These are phyloP conservation scores for Malus fusca DNA, from an alignment of 306 rosid genomes.

Conservation along the genomic window DNA sequence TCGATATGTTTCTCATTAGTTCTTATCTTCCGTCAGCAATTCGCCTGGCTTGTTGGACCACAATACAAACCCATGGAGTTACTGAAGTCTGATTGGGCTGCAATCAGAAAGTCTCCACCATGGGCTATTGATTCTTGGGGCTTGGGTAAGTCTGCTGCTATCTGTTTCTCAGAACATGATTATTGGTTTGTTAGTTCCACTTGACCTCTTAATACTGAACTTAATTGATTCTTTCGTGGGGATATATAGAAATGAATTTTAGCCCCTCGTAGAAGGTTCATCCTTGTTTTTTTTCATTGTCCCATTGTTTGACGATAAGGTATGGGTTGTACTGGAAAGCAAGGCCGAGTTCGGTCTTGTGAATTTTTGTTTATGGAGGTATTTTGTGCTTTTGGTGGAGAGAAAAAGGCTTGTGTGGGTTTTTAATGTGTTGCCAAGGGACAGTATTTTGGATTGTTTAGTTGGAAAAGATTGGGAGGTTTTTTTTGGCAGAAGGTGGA, in stretches of 20 bases:
- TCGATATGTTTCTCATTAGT: slow-evolving; percentile 19
- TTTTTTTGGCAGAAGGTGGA: background rate
- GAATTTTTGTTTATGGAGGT: background rate
- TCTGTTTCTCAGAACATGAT: slow-evolving; percentile 5
- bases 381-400: background rate
- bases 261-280: background rate
- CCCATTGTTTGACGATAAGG: background rate
- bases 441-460: background rate
- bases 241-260: background rate
- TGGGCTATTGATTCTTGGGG: slow-evolving; percentile 99
- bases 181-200: slow-evolving; percentile 13
- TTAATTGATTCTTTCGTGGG: slow-evolving; percentile 1
- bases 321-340: background rate
- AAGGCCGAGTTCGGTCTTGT: background rate
- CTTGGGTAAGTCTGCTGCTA: slow-evolving; percentile 62
- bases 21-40: slow-evolving; percentile 57
- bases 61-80: slow-evolving; percentile 90
- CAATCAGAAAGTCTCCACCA: slow-evolving; percentile 79
- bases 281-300: background rate
- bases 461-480: background rate
- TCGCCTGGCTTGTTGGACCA: slow-evolving; percentile 92
- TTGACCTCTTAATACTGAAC: background rate
- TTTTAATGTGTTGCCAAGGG: background rate
- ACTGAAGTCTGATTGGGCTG: slow-evolving; percentile 88
- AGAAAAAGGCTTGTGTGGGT: background rate